Conservation (phyloP, 352 stramenopile species). For the Chloridella minuta region DNA sequence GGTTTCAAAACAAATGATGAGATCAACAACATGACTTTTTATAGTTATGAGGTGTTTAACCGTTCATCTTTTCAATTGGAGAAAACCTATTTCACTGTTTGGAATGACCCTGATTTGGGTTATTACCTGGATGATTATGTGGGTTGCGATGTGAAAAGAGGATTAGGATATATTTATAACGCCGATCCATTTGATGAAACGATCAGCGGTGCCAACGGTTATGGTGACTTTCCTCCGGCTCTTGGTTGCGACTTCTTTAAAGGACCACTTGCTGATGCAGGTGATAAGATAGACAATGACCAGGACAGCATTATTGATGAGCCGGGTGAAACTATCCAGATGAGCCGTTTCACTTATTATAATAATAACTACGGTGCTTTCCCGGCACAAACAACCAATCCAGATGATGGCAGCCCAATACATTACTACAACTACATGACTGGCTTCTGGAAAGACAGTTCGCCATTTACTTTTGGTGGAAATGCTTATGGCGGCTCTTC, state of each 20-base stretch:
- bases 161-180: neutral
- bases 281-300: neutral
- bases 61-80: neutral
- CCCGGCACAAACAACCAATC: neutral
- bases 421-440: neutral
- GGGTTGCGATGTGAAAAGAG: neutral
- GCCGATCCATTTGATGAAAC: neutral
- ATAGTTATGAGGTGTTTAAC: neutral
- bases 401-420: neutral
- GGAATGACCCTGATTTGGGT: neutral
- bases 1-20: neutral
- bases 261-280: no score
- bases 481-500: neutral
- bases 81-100: neutral
- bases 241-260: no score
- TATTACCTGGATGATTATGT: neutral
- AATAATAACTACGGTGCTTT: slow-evolving; percentile 1
- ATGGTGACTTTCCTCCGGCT: neutral
- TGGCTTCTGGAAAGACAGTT: neutral
- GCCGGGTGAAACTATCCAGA: neutral
- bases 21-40: neutral
- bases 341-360: neutral
- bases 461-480: neutral
- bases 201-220: neutral
- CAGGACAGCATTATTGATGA: neutral